Conservation (phyloP, 257 asterid species). For the Primulina huaijiensis region DNA sequence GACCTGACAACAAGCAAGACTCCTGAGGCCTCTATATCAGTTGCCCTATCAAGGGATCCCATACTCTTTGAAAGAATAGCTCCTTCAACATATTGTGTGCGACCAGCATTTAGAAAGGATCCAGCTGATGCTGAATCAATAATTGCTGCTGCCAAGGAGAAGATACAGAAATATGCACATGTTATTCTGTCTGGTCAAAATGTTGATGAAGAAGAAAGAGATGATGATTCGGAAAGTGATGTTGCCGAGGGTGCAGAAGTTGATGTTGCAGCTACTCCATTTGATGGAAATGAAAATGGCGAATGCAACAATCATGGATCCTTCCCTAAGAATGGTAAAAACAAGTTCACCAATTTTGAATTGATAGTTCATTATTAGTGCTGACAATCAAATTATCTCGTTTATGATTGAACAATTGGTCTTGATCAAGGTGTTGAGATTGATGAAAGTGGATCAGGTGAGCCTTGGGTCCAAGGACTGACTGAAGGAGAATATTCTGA, state of each 20-base stretch:
- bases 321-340: conserved; percentile 45
- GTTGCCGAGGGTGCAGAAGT: conserved; percentile 75
- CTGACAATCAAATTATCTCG: conserved; percentile 23
- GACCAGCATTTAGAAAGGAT: conserved; percentile 89
- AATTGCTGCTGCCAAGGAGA: conserved; percentile 80
- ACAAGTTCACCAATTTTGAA: conserved; percentile 32
- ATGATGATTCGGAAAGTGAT: conserved; percentile 94
- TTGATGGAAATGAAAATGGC: conserved; percentile 44
- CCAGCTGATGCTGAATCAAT: conserved; percentile 89
- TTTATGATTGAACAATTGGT: conserved; percentile 32
- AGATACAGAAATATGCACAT: conserved; percentile 78
- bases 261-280: conserved; percentile 66
- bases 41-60: conserved; percentile 98
- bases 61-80: conserved; percentile 95
- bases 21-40: conserved; percentile 98
- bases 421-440: conserved; percentile 70
- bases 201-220: conserved; percentile 90
- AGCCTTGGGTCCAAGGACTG: conserved; percentile 94
- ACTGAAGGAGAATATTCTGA: conserved; percentile 96
- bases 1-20: conserved; percentile 97
- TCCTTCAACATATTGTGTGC: conserved; percentile 93
- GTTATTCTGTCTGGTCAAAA: conserved; percentile 77
- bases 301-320: conserved; percentile 42
- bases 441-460: conserved; percentile 86
- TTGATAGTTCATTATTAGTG: not conserved